Base-by-base conservation (phyloP, 768 basidiomycete genomes). In the Inosperma sp. region DNA sequence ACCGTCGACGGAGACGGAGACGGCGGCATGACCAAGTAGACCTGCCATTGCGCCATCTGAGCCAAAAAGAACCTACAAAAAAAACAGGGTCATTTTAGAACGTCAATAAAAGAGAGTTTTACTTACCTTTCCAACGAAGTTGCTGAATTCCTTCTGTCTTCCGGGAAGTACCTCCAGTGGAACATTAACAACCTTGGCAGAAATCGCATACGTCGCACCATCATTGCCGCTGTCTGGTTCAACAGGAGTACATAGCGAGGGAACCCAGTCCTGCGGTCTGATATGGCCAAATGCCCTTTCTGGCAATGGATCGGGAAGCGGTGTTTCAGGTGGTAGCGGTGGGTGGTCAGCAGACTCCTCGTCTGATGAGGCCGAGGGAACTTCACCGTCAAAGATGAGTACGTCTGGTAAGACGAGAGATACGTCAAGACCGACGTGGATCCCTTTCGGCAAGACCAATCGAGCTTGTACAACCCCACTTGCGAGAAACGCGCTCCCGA, bases 281-380 rank as follows among this genome's bases (percentile, higher is more conserved):
- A 93, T 83, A 55, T 81, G 84, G 7, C 80, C 89, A 63, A 92
- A 93, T 1, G 89, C 89, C 16, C 72, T 71, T 25, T 78, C 75
- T 3, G 88, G 89, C 3, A 87, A 64, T 1, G 90, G 89, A 55
- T 79, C 71, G 0, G 86, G 82, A 2, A 83, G 71, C 1, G 81
- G 76, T 12, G 60, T 72, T n/a, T 73, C 64, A 0, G 80, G 76
- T 0, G 75, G 71, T 16, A 68, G 57, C 17, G 29, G 45, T n/a
- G n/a, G n/a, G n/a, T n/a, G n/a, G n/a, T n/a, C n/a, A n/a, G n/a
- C n/a, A n/a, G n/a, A n/a, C n/a, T n/a, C 23, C 26, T 55, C 43
- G 30, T 30, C 27, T 14, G 26, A 6, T 10, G 60, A 56, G 3
- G 36, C 34, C 1, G 72, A 66, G 5, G 81, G 78, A 0, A 79